A percentile compares a stretch with the other conserved stretches of the same genome.
Conservation (phyloP, 495 filamentous ascomycete genomes). For the Xylaria intraflava region DNA sequence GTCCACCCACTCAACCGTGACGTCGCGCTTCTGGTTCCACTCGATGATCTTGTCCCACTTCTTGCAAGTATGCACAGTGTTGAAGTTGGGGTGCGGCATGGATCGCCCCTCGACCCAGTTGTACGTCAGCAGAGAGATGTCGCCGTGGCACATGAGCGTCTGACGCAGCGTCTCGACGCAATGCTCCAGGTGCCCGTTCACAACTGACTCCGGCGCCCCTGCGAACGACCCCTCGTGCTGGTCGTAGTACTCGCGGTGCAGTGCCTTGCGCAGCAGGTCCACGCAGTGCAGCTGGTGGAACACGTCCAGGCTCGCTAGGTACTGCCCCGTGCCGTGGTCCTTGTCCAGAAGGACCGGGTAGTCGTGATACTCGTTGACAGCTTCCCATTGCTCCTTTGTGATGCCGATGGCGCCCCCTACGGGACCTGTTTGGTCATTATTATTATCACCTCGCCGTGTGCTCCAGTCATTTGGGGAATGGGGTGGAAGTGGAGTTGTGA, state of each 20-base stretch:
- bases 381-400: too few relatives aligned
- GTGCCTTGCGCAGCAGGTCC: slow-evolving; percentile 10
- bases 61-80: not conserved
- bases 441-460: too few relatives aligned
- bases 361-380: too few relatives aligned
- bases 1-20: not conserved
- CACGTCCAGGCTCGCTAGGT: slow-evolving; percentile 19
- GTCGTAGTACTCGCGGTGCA: slow-evolving; percentile 13
- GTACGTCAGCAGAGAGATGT: slow-evolving; percentile 23
- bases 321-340: too few relatives aligned
- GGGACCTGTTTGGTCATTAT: too few relatives aligned
- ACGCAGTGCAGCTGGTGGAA: slow-evolving; percentile 24
- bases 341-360: too few relatives aligned
- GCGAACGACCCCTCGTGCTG: not conserved
- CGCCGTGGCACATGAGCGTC: slow-evolving; percentile 29
- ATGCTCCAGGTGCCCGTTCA: slow-evolving; percentile 23
- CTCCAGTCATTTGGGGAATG: too few relatives aligned
- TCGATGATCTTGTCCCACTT: not conserved
- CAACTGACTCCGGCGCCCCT: not conserved
- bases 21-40: not conserved
- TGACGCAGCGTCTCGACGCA: slow-evolving; percentile 29
- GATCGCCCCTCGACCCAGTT: slow-evolving; percentile 17
- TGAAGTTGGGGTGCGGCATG: not conserved
- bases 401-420: too few relatives aligned
- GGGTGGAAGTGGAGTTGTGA: too few relatives aligned